Conservation (phyloP, 257 asterid genomes). For the Solanum medicagineum region DNA sequence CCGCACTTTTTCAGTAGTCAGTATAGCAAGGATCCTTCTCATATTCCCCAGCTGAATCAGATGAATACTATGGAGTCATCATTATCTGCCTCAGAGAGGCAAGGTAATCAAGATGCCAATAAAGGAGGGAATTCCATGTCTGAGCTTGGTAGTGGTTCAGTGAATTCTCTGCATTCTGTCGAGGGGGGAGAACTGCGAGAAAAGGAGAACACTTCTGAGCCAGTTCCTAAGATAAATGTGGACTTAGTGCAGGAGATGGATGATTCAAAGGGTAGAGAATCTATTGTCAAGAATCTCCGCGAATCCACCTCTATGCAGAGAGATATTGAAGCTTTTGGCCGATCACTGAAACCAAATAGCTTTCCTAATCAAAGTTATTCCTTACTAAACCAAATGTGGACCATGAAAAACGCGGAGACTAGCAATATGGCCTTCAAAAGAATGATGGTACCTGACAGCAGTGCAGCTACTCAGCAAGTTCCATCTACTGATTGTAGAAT, state of each 20-base stretch:
- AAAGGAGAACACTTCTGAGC: conserved; percentile 28
- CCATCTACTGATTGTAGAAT: conserved; percentile 35
- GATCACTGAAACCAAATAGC: conserved; percentile 56
- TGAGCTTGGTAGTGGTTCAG: conserved; percentile 13
- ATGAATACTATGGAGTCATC: conserved; percentile 40
- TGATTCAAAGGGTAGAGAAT: conserved; percentile 25
- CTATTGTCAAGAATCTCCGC: conserved; percentile 19
- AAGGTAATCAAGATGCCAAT: conserved; percentile 14
- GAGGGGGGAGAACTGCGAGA: conserved; percentile 26
- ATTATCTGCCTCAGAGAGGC: conserved; percentile 19
- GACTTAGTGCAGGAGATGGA: conserved; percentile 16
- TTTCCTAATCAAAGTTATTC: conserved; percentile 36
- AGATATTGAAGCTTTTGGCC: conserved; percentile 79
- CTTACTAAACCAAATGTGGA: conserved; percentile 44
- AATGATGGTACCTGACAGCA: conserved; percentile 38
- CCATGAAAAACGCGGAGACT: conserved; percentile 28
- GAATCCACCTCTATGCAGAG: conserved; percentile 46
- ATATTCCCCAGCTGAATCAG: conserved; percentile 21
- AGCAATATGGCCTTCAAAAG: conserved; percentile 44
- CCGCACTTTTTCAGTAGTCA: conserved; percentile 23
- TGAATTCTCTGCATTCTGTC: conserved; percentile 15
- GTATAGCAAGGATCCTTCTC: conserved; percentile 23
- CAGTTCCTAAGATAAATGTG: conserved; percentile 8
- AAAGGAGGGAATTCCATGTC: conserved; percentile 11
- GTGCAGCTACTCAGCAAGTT: conserved; percentile 20